These are phyloP conservation scores for Cyclotella kingstonii DNA, from an alignment of 108 stramenopile species.

Conservation along the genomic window DNA sequence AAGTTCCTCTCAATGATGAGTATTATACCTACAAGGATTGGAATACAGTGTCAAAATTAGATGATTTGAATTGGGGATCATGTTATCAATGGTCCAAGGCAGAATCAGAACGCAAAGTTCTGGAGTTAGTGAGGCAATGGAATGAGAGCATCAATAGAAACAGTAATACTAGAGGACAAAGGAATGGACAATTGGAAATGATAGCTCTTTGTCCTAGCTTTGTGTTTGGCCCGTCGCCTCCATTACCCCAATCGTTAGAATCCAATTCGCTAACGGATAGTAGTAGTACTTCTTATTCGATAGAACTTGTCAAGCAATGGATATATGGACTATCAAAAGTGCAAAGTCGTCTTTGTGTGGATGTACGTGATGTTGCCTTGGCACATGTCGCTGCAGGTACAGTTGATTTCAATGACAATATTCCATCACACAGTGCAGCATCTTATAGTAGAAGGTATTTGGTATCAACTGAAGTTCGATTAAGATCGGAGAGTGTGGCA, in stretches of 20 bases:
- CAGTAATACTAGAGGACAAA: too few relatives aligned
- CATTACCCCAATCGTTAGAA: conserved; percentile 15
- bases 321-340: conserved; percentile 65
- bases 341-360: conserved; percentile 76
- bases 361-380: conserved; percentile 76
- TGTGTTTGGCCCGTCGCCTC: conserved; percentile 74
- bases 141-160: too few relatives aligned
- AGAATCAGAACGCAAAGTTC: conserved; percentile 68
- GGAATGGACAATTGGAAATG: conserved; percentile 71
- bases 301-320: conserved; percentile 73
- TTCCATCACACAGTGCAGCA: conserved; percentile 19
- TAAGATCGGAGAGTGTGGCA: conserved; percentile 61
- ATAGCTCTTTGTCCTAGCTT: conserved; percentile 73
- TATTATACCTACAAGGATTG: conserved; percentile 79
- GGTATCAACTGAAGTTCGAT: conserved; percentile 65
- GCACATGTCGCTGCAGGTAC: conserved; percentile 71
- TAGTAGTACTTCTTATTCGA: conserved; percentile 56
- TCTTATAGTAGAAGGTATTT: conserved; percentile 51
- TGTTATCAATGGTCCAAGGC: conserved; percentile 86
- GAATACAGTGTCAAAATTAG: conserved; percentile 72
- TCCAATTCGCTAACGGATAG: neutral
- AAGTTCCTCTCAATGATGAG: conserved; percentile 62
- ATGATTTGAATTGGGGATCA: conserved; percentile 66
- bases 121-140: conserved; percentile 47
- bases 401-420: conserved; percentile 13